phyloP scores from a whole-genome alignment of 441 rosid genomes.

The Erodium chrysanthum region DNA sequence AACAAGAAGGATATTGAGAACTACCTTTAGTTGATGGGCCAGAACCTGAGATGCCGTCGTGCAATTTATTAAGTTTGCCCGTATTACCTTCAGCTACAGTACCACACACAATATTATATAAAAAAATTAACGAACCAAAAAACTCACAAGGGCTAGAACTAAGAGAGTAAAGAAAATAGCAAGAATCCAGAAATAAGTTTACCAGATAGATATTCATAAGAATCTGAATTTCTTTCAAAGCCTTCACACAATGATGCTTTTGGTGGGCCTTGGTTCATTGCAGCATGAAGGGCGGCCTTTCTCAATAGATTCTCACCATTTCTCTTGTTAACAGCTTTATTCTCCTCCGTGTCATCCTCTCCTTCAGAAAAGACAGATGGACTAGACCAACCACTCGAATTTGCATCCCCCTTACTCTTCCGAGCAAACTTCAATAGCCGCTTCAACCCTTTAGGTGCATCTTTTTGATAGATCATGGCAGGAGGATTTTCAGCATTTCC shows the following conservation, averaged over 20 bases:
- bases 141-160: not conserved
- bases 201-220: slow-evolving; percentile 33
- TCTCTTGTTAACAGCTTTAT: slow-evolving; percentile 38
- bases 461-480: slow-evolving; percentile 43
- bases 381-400: slow-evolving; percentile 47
- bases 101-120: slow-evolving; percentile 5
- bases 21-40: slow-evolving; percentile 42
- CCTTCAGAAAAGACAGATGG: slow-evolving; percentile 60
- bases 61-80: slow-evolving; percentile 24
- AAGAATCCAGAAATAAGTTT: slow-evolving; percentile 13
- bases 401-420: slow-evolving; percentile 60
- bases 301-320: slow-evolving; percentile 37
- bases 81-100: slow-evolving; percentile 29
- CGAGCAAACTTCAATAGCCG: slow-evolving; percentile 60
- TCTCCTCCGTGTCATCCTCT: slow-evolving; percentile 51
- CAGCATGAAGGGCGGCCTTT: slow-evolving; percentile 40
- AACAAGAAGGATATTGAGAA: not conserved
- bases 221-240: slow-evolving; percentile 25
- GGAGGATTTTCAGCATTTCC: slow-evolving; percentile 69
- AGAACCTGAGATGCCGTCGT: slow-evolving; percentile 18
- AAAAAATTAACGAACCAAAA: not conserved
- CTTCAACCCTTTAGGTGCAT: slow-evolving; percentile 62
- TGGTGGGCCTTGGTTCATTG: slow-evolving; percentile 31
- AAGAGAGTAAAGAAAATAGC: slow-evolving; percentile 6
- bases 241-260: slow-evolving; percentile 24